A percentile compares a stretch with the other conserved stretches of the same genome.
Conservation (phyloP, 2,329 filamentous ascomycete species). For the Penicillium rolfsii region DNA sequence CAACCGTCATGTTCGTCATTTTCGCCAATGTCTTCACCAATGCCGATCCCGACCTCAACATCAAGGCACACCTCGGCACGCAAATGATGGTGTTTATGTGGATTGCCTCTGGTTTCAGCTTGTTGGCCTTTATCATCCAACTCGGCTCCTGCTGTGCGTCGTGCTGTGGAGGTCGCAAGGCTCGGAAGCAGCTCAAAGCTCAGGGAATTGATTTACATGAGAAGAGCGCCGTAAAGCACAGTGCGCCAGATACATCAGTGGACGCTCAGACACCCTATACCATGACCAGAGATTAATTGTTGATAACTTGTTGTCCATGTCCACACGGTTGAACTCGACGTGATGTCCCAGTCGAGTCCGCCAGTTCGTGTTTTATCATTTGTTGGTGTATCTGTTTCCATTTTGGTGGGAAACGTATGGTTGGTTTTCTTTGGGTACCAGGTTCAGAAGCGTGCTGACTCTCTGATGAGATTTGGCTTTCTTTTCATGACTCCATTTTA, state of each 20-base stretch:
- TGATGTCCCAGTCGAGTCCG: constrained; percentile 1
- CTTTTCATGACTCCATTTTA: neutral
- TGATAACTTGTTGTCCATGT: neutral
- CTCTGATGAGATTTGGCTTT: neutral
- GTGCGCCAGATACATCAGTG: neutral
- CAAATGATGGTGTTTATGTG: constrained; percentile 90
- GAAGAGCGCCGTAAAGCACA: constrained; percentile 9
- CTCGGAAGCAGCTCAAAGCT: constrained; percentile 38
- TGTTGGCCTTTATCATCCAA: constrained; percentile 74
- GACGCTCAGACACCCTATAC: neutral
- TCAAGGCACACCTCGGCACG: constrained; percentile 68
- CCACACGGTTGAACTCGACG: neutral
- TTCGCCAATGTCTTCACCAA: constrained; percentile 76
- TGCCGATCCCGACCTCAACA: constrained; percentile 72
- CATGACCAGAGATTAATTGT: neutral
- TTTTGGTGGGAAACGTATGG: neutral
- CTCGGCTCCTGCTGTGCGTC: constrained; percentile 74
- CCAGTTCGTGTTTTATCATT: neutral
- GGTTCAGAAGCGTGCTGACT: too few relatives aligned
- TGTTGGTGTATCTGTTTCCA: neutral
- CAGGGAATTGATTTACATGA: constrained; percentile 24
- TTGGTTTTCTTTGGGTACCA: neutral
- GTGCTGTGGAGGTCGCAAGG: constrained; percentile 47
- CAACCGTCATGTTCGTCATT: constrained; percentile 80
- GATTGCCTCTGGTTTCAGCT: constrained; percentile 69